Evolutionary conservation across 176 grass and related monocot species (phyloP).

Genomic region (Aegilops sharonensis): DNA sequence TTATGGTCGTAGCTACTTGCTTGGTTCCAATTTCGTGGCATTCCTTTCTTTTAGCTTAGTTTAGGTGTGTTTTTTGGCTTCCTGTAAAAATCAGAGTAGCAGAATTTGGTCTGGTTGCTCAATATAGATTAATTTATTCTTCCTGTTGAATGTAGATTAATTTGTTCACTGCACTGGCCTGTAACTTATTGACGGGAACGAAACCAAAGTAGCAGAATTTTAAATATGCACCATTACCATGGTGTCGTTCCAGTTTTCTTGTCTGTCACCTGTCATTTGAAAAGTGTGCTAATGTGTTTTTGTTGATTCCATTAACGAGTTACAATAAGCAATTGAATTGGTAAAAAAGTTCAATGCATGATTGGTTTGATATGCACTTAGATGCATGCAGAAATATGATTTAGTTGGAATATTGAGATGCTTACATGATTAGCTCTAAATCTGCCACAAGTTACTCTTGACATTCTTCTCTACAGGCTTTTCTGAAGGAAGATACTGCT

Average conservation of each 20-base stretch:
- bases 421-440: constrained; percentile 78
- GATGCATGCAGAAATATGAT: constrained; percentile 30
- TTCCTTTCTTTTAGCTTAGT: neutral
- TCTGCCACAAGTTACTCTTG: constrained; percentile 97
- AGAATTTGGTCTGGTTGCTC: neutral
- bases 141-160: neutral
- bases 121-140: neutral
- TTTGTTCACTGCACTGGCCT: neutral
- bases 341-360: neutral
- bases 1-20: neutral
- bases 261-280: neutral
- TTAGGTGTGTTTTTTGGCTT: constrained; percentile 16
- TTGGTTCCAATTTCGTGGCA: neutral
- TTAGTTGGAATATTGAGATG: constrained; percentile 54
- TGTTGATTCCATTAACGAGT: neutral
- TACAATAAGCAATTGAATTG: constrained; percentile 9
- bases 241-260: neutral
- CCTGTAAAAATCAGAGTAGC: neutral
- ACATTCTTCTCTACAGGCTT: constrained; percentile 99
- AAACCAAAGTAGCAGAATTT: constrained; percentile 13
- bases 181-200: neutral
- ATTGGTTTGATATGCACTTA: neutral
- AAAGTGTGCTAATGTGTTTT: neutral
- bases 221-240: neutral
- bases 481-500: constrained; percentile 92